Base-by-base conservation (phyloP, 768 basidiomycete species). In the Gautieria morchelliformis region DNA sequence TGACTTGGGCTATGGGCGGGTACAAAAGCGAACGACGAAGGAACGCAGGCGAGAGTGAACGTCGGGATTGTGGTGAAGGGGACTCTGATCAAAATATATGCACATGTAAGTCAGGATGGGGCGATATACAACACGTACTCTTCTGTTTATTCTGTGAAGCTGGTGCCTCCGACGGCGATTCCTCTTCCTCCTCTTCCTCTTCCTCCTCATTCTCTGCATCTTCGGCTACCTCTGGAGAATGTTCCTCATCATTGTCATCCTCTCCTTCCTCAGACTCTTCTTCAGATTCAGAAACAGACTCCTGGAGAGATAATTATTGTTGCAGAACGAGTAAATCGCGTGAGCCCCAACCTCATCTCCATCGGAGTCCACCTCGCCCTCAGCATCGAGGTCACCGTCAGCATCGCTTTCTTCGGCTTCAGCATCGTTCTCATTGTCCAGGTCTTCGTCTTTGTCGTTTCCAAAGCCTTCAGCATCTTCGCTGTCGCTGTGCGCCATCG, bases 291-390 rank as follows among this genome's bases (percentile, higher is more conserved):
- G 82, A 78, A 42, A 64, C 73, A 24, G 83, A 79, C 27, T 85
- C 83, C 78, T 84, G 45, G 24, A 19, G 30, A 22, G 52, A 11
- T 33, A 59, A 58, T 47, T 56, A 35, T 17, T 44, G 24, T 57
- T 53, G 46, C 14, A 32, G 48, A 30, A 44, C 35, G 47, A 27
- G 52, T 32, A 56, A 42, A 61, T 54, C 58, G 35, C 33, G 37
- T 9, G n/a, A 47, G 63, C 61, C 74, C 82, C 63, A 67, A 89
- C 88, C 67, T 87, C 87, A 54, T 85, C 85, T 52, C 72, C 83
- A 58, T 88, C 87, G 0, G 83, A 80, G 6, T 73, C 83, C 12
- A 24, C 58, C 17, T 58, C 56, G 44, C 87, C 85, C 60, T 86
- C 84, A 59, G 56, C 69, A 56, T 61, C 66, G 62, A 75, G 71